A percentile compares a stretch with the other conserved stretches of the same genome.
These are phyloP conservation scores for Rhododendron molle DNA, from an alignment of 148 eudicot species.

Conservation along the genomic window DNA sequence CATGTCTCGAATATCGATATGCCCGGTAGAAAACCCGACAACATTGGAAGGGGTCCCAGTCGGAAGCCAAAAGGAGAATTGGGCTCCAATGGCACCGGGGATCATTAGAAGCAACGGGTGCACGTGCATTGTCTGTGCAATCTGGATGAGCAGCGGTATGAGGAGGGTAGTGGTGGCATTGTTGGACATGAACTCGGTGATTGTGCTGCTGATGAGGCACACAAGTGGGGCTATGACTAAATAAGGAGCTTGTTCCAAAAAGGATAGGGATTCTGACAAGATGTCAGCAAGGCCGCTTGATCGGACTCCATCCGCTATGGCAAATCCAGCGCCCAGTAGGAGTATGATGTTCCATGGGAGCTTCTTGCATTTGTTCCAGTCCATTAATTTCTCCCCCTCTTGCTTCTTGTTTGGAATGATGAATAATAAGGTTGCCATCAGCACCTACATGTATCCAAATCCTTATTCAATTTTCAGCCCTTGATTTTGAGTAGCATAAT, in stretches of 20 bases:
- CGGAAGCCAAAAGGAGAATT: slow-evolving; percentile 73
- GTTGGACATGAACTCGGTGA: slow-evolving; percentile 90
- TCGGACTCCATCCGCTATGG: slow-evolving; percentile 86
- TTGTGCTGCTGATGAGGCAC: slow-evolving; percentile 45
- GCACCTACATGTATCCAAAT: slow-evolving; percentile 34
- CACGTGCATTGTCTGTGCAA: slow-evolving; percentile 56
- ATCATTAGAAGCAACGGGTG: slow-evolving; percentile 78
- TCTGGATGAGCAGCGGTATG: slow-evolving; percentile 63
- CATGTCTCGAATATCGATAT: slow-evolving; percentile 73
- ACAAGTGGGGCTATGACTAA: slow-evolving; percentile 72
- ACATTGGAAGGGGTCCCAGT: slow-evolving; percentile 80
- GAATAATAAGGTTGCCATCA: slow-evolving; percentile 89
- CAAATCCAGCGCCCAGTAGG: slow-evolving; percentile 83
- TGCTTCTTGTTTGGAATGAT: slow-evolving; percentile 78
- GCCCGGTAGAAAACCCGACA: slow-evolving; percentile 80
- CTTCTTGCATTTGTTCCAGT: slow-evolving; percentile 93
- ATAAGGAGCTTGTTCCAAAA: slow-evolving; percentile 60
- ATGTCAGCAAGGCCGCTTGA: slow-evolving; percentile 75
- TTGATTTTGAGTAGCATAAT: not conserved
- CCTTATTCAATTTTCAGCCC: not conserved
- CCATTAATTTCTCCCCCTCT: slow-evolving; percentile 86
- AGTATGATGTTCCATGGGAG: slow-evolving; percentile 81
- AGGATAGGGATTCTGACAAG: slow-evolving; percentile 48
- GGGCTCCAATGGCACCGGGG: slow-evolving; percentile 85
- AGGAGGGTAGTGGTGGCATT: slow-evolving; percentile 73